A percentile compares a stretch with the other conserved stretches of the same genome.
phyloP scores from a whole-genome alignment of 2,329 filamentous ascomycete species.

The Neonectria punicea region DNA sequence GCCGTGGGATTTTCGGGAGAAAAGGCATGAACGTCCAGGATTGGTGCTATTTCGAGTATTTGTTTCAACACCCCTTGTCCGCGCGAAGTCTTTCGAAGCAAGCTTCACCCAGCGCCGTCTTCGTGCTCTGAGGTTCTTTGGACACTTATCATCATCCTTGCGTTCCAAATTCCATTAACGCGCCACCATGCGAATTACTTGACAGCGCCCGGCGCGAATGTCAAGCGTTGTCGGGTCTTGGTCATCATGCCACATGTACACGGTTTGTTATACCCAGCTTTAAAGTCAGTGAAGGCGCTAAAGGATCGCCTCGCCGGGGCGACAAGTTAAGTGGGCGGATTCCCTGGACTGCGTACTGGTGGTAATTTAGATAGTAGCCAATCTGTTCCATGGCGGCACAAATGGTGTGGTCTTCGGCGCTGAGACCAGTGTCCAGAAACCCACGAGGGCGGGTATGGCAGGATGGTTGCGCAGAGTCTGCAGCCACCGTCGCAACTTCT shows the following conservation, averaged over 20 bases:
- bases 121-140: not conserved
- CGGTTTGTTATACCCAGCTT: not conserved
- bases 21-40: not conserved
- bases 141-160: not conserved
- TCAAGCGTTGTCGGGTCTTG: not conserved
- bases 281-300: not conserved
- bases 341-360: not conserved
- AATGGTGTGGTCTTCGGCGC: not conserved
- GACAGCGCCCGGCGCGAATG: not conserved
- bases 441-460: slow-evolving; percentile 24
- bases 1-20: not conserved
- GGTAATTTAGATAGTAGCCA: not conserved
- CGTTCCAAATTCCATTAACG: not conserved
- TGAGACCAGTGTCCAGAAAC: slow-evolving; percentile 19
- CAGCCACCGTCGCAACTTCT: slow-evolving; percentile 24
- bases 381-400: not conserved
- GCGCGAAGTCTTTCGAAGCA: not conserved
- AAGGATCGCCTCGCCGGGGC: not conserved
- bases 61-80: slow-evolving; percentile 16
- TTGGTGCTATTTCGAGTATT: not conserved
- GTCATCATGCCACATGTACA: not conserved
- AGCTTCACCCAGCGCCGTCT: not conserved
- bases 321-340: not conserved
- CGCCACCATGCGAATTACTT: not conserved
- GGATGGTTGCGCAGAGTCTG: slow-evolving; percentile 15